Evolutionary conservation across 1,139 yeast genomes (phyloP).

Genomic region (Wickerhamomyces sp.): DNA sequence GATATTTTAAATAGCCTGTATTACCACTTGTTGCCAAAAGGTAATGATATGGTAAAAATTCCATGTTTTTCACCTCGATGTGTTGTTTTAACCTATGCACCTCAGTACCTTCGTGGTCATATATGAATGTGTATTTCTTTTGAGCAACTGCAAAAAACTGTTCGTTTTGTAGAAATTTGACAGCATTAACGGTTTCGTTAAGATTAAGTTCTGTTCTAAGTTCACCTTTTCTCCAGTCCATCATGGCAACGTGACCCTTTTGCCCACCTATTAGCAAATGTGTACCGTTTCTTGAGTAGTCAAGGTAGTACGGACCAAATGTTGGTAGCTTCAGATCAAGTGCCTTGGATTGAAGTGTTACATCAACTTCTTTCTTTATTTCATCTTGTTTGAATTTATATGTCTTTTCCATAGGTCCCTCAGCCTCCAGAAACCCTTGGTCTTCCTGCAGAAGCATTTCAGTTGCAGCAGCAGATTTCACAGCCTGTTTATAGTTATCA

Average conservation of each 20-base stretch:
- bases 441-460: slow-evolving; percentile 83
- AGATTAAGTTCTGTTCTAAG: slow-evolving; percentile 78
- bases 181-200: slow-evolving; percentile 87
- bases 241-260: slow-evolving; percentile 92
- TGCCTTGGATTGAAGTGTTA: slow-evolving; percentile 66
- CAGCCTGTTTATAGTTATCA: slow-evolving; percentile 71
- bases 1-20: slow-evolving; percentile 84
- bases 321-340: slow-evolving; percentile 70
- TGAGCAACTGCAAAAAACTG: slow-evolving; percentile 97
- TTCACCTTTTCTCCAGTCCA: slow-evolving; percentile 91
- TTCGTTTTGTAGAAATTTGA: slow-evolving; percentile 85
- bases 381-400: slow-evolving; percentile 82
- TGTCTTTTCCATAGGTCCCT: slow-evolving; percentile 87
- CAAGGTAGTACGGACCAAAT: slow-evolving; percentile 82
- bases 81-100: slow-evolving; percentile 89
- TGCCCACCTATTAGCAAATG: slow-evolving; percentile 78
- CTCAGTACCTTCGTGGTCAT: slow-evolving; percentile 88
- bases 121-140: slow-evolving; percentile 87
- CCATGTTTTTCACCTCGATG: slow-evolving; percentile 75
- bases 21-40: slow-evolving; percentile 84
- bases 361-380: slow-evolving; percentile 74
- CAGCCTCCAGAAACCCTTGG: slow-evolving; percentile 84
- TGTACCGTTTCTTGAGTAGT: slow-evolving; percentile 85
- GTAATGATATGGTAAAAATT: slow-evolving; percentile 90
- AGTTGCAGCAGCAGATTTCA: slow-evolving; percentile 77